Conservation (phyloP, 768 basidiomycete genomes). For the Termitomyces sp. region DNA sequence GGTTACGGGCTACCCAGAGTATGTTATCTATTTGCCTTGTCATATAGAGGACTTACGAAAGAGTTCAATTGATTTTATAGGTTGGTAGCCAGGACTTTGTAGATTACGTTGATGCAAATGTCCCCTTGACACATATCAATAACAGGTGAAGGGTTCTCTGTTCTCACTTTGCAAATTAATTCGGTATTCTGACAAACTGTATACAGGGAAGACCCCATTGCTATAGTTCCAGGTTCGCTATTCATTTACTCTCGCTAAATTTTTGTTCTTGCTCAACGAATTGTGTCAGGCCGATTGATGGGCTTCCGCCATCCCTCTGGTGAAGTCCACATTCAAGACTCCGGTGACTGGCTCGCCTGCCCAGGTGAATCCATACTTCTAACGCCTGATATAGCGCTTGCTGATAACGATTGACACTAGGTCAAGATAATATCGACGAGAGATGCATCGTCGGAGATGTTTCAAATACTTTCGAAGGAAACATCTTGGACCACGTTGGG, state of each 20-base stretch:
- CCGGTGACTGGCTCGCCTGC: slow-evolving; percentile 48
- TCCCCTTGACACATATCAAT: slow-evolving; percentile 52
- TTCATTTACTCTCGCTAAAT: neutral
- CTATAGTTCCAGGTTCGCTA: slow-evolving; percentile 32
- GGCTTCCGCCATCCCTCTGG: slow-evolving; percentile 37
- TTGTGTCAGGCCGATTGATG: slow-evolving; percentile 17
- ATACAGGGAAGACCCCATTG: slow-evolving; percentile 32
- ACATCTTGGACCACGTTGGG: slow-evolving; percentile 43
- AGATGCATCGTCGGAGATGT: slow-evolving; percentile 53
- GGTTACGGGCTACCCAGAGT: slow-evolving; percentile 41
- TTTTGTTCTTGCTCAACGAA: neutral
- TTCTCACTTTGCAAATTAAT: neutral
- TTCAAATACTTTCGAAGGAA: slow-evolving; percentile 39
- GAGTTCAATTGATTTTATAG: slow-evolving; percentile 16
- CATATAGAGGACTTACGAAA: neutral
- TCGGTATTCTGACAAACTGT: neutral
- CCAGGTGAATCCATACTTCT: slow-evolving; percentile 30
- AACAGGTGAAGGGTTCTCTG: slow-evolving; percentile 34
- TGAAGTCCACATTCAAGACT: slow-evolving; percentile 46
- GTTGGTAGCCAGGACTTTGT: slow-evolving; percentile 61
- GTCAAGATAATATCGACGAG: slow-evolving; percentile 51
- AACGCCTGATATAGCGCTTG: neutral
- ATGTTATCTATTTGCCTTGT: slow-evolving; percentile 22
- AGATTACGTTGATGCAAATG: slow-evolving; percentile 48
- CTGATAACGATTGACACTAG: slow-evolving; percentile 17